Base-by-base conservation (phyloP, 2,329 filamentous ascomycete species). In the Colletotrichum magnum region DNA sequence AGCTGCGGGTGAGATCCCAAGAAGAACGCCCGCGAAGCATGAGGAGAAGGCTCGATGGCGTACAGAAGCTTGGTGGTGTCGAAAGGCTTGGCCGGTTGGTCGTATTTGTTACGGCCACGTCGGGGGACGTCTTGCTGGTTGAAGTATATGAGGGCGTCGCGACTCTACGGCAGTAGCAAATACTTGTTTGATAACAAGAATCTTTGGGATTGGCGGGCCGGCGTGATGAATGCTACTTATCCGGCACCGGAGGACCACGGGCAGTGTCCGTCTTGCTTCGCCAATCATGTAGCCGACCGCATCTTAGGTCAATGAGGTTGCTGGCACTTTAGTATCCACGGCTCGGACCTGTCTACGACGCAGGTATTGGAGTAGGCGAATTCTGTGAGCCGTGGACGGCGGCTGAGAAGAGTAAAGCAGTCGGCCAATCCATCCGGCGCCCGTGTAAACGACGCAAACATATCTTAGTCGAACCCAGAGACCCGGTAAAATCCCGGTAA, bases 371-470 rank as follows among this genome's bases (percentile, higher is more conserved):
- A 16, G 16, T 7, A 51, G 50, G 50, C 50, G 24, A 24, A 12
- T 45, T n/a, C n/a, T 53, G 54, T 59, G 24, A 54, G 57, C 26
- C 36, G 21, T n/a, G 9, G 39, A 21, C 52, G 9, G 13, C 24
- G 9, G 18, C 18, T 21, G 47, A 16, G 36, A 43, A 7, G 52
- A 21, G 21, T 47, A 6, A 12, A 18, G 21, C 10, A n/a, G 36
- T 47, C 39, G 28, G 36, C 53, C 54, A 68, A 68, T 68, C 36
- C 60, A 60, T 70, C 59, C 60, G 53, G 50, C 64, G 18, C 64
- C 41, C 18, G 50, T 56, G 21, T 41, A 32, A 64, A 15, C 15
- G 50, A 52, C 39, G 54, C 41, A n/a, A 41, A 32, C 41, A 28
- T 57, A 58, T 68, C 47, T 64, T 48, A 54, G 12, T 39, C 48